Evolutionary conservation across 2,329 filamentous ascomycete genomes (phyloP), one percentile per base, ranked within the genome.

Genomic region (Didymellaceae sp.): DNA sequence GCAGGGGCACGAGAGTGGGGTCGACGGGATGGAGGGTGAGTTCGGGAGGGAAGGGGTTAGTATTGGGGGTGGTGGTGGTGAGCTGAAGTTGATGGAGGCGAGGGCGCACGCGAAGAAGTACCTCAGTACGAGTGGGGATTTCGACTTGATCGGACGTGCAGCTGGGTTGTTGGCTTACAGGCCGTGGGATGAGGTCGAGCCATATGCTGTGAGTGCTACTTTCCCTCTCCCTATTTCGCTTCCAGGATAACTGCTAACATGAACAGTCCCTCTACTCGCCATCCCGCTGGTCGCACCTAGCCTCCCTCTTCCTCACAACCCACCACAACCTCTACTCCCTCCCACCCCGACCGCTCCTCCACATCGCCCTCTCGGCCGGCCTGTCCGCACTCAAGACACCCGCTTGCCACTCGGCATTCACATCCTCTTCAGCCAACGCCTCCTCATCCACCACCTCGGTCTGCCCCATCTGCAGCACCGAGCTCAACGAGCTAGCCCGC

Each of bases 341-440:
- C 0, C 92, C 94, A 0, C 82, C 88, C 2, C 85, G 87, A 16
- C 92, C 94, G 0, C 83, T 97, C 14, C 84, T 99, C 20, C 91
- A 97, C 74, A 88, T 95, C 55, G 94, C 94, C 10, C 83, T 99
- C 8, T 91, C 88, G 1, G 91, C 92, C 0, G 94, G 94, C 6
- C 83, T 99, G 8, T 97, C 92, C 0, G 92, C 94, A 1, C 86
- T 99, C 59, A 99, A 99, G 74, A 97, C 94, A 1, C 94, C 94
- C 0, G 87, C 91, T 13, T 99, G 94, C 71, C 92, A 97, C 75
- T 88, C 88, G 1, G 77, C 79, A 17, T 82, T 81, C 60, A 77
- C 83, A 4, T 81, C 83, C 1, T 81, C 82, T 8, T 81, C 77
- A 11, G 78, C 79, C 14, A 75, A 77, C 60, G 67, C 73, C n/a